Base-by-base conservation (phyloP, 306 rosid species). In the Gastrolobium bilobum region DNA sequence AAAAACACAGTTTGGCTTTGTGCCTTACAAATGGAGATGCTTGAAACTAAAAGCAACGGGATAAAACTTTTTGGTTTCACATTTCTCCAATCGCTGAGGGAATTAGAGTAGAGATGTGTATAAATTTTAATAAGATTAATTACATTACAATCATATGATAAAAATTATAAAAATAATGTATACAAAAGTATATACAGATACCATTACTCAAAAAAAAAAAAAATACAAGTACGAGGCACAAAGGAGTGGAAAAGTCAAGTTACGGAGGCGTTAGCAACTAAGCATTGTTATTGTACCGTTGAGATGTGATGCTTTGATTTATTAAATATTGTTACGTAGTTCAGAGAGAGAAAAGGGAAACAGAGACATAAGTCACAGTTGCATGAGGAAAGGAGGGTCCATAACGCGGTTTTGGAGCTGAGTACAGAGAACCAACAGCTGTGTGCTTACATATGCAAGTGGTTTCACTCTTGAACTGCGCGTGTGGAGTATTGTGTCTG, bases 401-500 rank as follows among this genome's bases (percentile, higher is more conserved):
- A 73, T 59, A 43, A 94, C 97, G 97, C 98, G 98, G 86, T 90
- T 91, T 93, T 67, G 64, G 87, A 83, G 81, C 79, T 85, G 91
- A 76, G 60, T 89, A 77, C 97, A 93, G 98, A 79, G 84, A 33
- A 79, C 85, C 80, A 80, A 84, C 97, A 94, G 96, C 98, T 91
- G 98, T 88, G 53, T 30, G 35, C 61, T 74, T 70, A 73, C 87
- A 70, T 80, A 34, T 50, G 81, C 85, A 78, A 61, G 44, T 61
- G 29, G 54, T 44, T 59, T 44, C 68, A 77, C 85, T 75, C 50
- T 66, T 50, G 9, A 10, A 70, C 74, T 82, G 86, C 86, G 84
- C 87, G 85, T 79, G 31, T 71, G 20, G 47, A 54, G 14, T 60
- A 37, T 42, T 26, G 42, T 84, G 38, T 10, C 34, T 44, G 34